Percentiles rank a stretch among this genome's conserved stretches.
Conservation (phyloP, 345 rosid genomes). For the Lagerstroemia speciosa region DNA sequence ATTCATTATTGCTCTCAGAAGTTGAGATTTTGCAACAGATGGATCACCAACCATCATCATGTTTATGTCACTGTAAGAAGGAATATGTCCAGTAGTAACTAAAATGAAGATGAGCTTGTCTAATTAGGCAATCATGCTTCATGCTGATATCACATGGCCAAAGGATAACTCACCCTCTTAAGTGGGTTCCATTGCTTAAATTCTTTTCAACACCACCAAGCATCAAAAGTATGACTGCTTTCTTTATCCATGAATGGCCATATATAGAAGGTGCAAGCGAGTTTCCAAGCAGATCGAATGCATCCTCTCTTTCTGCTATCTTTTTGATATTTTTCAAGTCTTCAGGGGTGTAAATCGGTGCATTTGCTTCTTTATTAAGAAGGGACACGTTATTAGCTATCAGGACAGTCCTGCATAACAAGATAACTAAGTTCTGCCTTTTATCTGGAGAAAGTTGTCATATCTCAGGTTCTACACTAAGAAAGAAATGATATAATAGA, state of each 20-base stretch:
- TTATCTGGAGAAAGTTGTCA: background rate
- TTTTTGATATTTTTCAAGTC: constrained; percentile 78
- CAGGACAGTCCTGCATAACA: constrained; percentile 67
- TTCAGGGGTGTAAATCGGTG: constrained; percentile 73
- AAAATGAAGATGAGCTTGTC: background rate
- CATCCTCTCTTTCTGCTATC: constrained; percentile 81
- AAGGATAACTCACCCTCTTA: constrained; percentile 69
- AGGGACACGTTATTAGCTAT: constrained; percentile 80
- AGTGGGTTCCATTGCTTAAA: constrained; percentile 89
- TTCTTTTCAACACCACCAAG: constrained; percentile 95
- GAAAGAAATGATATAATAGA: background rate
- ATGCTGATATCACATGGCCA: background rate
- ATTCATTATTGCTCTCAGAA: constrained; percentile 90
- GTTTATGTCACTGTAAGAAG: constrained; percentile 70
- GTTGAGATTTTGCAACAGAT: constrained; percentile 98
- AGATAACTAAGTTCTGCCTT: constrained; percentile 12
- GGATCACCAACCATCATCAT: constrained; percentile 99
- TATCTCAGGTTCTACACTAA: background rate
- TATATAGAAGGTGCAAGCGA: constrained; percentile 95
- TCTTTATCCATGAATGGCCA: constrained; percentile 96
- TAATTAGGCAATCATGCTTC: background rate
- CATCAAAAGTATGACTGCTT: constrained; percentile 88
- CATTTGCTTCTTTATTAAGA: constrained; percentile 94
- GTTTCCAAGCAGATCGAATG: constrained; percentile 77
- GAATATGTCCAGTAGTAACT: background rate